These are phyloP conservation scores for Glebionis coronaria DNA, from an alignment of 129 eudicot species.

Conservation along the genomic window DNA sequence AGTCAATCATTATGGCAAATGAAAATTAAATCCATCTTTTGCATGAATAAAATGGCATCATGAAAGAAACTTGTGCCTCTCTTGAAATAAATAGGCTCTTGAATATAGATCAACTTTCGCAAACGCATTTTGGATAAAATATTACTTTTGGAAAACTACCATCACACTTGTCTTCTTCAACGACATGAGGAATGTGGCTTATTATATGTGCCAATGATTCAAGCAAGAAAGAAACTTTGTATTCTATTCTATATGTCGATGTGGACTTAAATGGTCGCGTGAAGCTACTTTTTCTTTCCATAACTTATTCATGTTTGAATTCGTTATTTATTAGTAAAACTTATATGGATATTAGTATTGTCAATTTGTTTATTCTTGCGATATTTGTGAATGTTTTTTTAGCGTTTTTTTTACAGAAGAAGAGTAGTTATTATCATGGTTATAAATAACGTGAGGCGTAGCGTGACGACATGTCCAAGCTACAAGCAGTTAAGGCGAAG, in stretches of 20 bases:
- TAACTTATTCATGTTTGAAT: too few relatives aligned
- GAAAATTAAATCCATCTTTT: conserved; percentile 91
- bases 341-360: too few relatives aligned
- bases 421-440: too few relatives aligned
- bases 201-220: conserved; percentile 87
- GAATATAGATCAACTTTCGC: neutral
- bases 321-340: too few relatives aligned
- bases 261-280: conserved; percentile 97
- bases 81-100: conserved; percentile 55
- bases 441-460: too few relatives aligned
- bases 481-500: too few relatives aligned
- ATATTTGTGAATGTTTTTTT: too few relatives aligned
- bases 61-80: conserved; percentile 54
- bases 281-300: neutral
- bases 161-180: neutral
- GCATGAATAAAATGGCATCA: conserved; percentile 73
- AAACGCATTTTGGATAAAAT: conserved; percentile 5
- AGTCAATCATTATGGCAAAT: conserved; percentile 53
- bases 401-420: too few relatives aligned
- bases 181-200: conserved; percentile 84
- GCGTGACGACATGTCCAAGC: too few relatives aligned
- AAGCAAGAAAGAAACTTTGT: conserved; percentile 90
- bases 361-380: too few relatives aligned
- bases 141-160: neutral
- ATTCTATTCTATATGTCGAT: conserved; percentile 62